Evolutionary conservation across 164 flowering plant genomes (phyloP).

Genomic region (Piper betle): DNA sequence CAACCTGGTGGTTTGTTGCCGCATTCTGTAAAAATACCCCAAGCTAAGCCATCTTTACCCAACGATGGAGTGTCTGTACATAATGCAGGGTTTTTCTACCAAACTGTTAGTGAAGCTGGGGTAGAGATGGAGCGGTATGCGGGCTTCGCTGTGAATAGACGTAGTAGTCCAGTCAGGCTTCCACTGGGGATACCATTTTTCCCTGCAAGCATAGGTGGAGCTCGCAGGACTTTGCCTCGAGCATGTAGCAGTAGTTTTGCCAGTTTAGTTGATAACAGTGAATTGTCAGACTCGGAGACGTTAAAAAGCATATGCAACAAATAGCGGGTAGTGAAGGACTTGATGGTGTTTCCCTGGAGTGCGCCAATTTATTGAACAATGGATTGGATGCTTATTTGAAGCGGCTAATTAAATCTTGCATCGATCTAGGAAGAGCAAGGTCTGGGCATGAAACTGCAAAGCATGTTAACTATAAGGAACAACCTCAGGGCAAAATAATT

Average conservation of each 20-base stretch:
- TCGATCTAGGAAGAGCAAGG: constrained; percentile 54
- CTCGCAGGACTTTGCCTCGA: constrained; percentile 40
- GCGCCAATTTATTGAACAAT: constrained; percentile 65
- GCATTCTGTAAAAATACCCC: constrained; percentile 18
- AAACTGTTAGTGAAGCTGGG: constrained; percentile 30
- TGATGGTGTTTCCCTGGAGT: constrained; percentile 67
- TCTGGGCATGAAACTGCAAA: constrained; percentile 33
- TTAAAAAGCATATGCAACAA: constrained; percentile 80
- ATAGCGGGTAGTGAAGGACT: constrained; percentile 68
- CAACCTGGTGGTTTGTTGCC: constrained; percentile 19
- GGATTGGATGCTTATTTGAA: constrained; percentile 77
- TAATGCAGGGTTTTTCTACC: constrained; percentile 15
- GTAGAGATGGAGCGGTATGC: constrained; percentile 26
- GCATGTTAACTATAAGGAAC: constrained; percentile 37
- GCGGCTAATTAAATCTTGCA: constrained; percentile 62
- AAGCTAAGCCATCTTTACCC: constrained; percentile 15
- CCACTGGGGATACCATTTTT: constrained; percentile 91
- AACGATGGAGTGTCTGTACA: constrained; percentile 23
- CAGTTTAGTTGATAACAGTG: constrained; percentile 37
- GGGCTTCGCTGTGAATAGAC: constrained; percentile 23
- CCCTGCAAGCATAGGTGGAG: constrained; percentile 75
- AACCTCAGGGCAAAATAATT: constrained; percentile 33
- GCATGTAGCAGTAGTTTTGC: constrained; percentile 22
- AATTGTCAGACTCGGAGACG: constrained; percentile 44
- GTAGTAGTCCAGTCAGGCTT: constrained; percentile 41